Evolutionary conservation across 2,329 filamentous ascomycete species (phyloP).

Genomic region (Fusarium succisae): DNA sequence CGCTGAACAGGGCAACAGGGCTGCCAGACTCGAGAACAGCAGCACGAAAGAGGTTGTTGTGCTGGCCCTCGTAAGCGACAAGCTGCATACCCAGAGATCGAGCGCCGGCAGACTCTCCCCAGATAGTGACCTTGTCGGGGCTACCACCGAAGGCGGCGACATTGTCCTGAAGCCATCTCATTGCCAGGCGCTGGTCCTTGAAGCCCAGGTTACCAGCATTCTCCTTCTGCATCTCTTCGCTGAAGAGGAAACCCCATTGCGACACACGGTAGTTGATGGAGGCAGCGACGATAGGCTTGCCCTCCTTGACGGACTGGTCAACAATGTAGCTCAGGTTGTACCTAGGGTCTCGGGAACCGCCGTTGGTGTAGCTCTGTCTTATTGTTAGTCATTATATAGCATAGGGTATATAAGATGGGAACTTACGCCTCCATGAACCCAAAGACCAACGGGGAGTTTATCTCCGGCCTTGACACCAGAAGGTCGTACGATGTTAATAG

Average conservation of each 20-base stretch:
- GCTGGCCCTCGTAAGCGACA: conserved; percentile 60
- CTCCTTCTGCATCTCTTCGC: conserved; percentile 52
- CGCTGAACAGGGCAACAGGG: conserved; percentile 42
- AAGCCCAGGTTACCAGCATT: conserved; percentile 62
- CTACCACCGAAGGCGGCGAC: conserved; percentile 60
- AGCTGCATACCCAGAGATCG: conserved; percentile 61
- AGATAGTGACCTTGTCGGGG: conserved; percentile 58
- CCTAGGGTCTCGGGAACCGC: conserved; percentile 46
- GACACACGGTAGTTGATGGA: conserved; percentile 62
- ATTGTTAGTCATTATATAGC: conserved; percentile 3
- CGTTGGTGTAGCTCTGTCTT: conserved; percentile 37
- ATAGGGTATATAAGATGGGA: not conserved
- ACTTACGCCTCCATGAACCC: conserved; percentile 62
- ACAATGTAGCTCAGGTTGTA: conserved; percentile 72
- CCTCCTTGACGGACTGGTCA: conserved; percentile 55
- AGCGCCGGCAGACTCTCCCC: conserved; percentile 64
- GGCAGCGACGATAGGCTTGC: conserved; percentile 60
- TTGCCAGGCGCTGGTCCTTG: conserved; percentile 58
- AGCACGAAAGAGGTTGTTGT: conserved; percentile 63
- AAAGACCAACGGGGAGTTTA: conserved; percentile 65
- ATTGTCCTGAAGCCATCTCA: conserved; percentile 62
- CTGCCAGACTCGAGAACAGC: conserved; percentile 61
- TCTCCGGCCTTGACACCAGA: conserved; percentile 42
- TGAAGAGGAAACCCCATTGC: conserved; percentile 62
- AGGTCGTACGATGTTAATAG: conserved; percentile 40